phyloP scores from a whole-genome alignment of 169 alveolate species.

The Eimeria maxima region DNA sequence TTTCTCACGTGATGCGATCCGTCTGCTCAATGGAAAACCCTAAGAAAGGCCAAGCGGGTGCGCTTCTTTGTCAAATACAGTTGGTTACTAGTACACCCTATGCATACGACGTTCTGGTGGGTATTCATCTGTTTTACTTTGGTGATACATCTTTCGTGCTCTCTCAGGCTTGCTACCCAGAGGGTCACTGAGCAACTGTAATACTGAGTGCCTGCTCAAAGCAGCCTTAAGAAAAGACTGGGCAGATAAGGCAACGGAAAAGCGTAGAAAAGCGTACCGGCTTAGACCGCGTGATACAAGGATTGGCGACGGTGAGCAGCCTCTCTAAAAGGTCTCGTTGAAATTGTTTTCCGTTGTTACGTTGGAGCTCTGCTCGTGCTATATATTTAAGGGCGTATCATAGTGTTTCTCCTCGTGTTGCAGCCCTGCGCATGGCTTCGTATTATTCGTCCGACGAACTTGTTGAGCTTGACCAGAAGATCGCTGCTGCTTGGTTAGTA shows the following conservation, averaged over 20 bases:
- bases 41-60: conserved; percentile 3
- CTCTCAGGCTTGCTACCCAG: conserved; percentile 56
- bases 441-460: background rate
- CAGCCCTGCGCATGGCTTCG: conserved; percentile 64
- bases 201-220: conserved; percentile 11
- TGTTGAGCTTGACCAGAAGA: conserved; percentile 39
- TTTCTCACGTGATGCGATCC: conserved; percentile 39
- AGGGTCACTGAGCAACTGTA: conserved; percentile 14
- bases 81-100: background rate
- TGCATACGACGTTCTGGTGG: background rate
- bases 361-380: background rate
- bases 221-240: conserved; percentile 56
- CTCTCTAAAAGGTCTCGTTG: background rate
- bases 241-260: conserved; percentile 11
- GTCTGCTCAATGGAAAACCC: conserved; percentile 16
- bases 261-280: conserved; percentile 34
- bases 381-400: background rate
- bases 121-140: background rate
- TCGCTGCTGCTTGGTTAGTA: conserved; percentile 59
- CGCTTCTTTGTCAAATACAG: background rate
- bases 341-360: background rate
- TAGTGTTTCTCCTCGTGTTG: background rate
- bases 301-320: conserved; percentile 54
- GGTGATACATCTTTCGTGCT: background rate
- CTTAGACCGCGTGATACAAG: background rate